Conservation (phyloP, 345 rosid genomes). For the Murraya paniculata region DNA sequence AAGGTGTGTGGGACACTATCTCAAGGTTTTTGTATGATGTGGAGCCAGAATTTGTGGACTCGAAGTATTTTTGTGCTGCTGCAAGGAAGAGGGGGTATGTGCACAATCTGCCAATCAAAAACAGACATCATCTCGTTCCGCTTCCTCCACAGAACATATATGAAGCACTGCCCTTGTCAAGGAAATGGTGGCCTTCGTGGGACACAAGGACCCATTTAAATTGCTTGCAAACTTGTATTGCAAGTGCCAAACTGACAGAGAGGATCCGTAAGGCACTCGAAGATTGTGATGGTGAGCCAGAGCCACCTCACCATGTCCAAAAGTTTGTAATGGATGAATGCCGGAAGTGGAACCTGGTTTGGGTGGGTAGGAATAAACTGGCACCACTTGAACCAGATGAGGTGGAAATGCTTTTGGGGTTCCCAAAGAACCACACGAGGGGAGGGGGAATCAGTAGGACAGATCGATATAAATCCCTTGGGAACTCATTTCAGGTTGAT, state of each 20-base stretch:
- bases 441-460: slow-evolving; percentile 93
- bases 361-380: slow-evolving; percentile 87
- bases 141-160: slow-evolving; percentile 59
- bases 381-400: slow-evolving; percentile 95
- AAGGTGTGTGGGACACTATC: slow-evolving; percentile 89
- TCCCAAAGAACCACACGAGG: slow-evolving; percentile 87
- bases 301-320: slow-evolving; percentile 51
- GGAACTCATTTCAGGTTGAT: slow-evolving; percentile 96
- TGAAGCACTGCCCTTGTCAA: slow-evolving; percentile 73
- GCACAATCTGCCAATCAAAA: slow-evolving; percentile 71
- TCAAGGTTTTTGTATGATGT: slow-evolving; percentile 65
- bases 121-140: slow-evolving; percentile 70
- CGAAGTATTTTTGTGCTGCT: slow-evolving; percentile 73
- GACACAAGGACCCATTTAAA: slow-evolving; percentile 74
- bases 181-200: slow-evolving; percentile 93
- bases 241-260: slow-evolving; percentile 67
- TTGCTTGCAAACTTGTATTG: slow-evolving; percentile 68
- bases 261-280: slow-evolving; percentile 69
- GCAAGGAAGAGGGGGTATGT: slow-evolving; percentile 91
- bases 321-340: slow-evolving; percentile 63
- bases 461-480: slow-evolving; percentile 78
- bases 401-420: slow-evolving; percentile 83
- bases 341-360: slow-evolving; percentile 84
- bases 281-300: slow-evolving; percentile 52
- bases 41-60: slow-evolving; percentile 86